phyloP scores from a whole-genome alignment of 2,329 filamentous ascomycete species.

The Aspergillus brasiliensis region DNA sequence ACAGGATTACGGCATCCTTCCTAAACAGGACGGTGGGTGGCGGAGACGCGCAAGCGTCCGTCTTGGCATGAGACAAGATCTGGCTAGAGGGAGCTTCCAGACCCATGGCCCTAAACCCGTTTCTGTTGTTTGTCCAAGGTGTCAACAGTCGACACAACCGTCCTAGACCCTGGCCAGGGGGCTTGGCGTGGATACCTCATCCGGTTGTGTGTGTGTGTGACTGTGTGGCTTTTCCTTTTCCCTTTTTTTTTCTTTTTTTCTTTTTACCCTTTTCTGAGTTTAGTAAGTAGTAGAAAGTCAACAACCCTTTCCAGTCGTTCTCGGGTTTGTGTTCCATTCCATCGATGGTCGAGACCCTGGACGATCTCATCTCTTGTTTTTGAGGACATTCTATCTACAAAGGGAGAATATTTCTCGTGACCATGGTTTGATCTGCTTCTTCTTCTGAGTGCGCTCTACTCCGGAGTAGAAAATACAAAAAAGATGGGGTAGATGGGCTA shows the following conservation, averaged over 20 bases:
- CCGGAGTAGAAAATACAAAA: neutral
- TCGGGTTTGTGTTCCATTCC: neutral
- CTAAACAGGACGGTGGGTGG: constrained; percentile 21
- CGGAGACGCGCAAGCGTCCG: constrained; percentile 45
- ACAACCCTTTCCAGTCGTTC: neutral
- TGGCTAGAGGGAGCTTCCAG: constrained; percentile 28
- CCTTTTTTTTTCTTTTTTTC: neutral
- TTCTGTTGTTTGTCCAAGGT: constrained; percentile 8
- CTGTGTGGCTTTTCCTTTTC: neutral
- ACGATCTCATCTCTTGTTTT: neutral
- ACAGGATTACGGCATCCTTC: constrained; percentile 22
- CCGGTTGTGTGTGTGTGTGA: neutral
- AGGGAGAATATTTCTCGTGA: too few species aligned
- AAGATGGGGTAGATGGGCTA: neutral
- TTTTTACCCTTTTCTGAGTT: neutral
- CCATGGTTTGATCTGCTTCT: neutral
- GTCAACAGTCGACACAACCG: constrained; percentile 11
- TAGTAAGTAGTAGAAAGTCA: too few species aligned
- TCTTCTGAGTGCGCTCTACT: neutral
- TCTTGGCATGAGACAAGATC: constrained; percentile 38
- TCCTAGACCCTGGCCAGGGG: constrained; percentile 25
- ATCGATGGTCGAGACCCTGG: neutral
- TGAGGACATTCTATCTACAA: neutral
- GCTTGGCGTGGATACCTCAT: constrained; percentile 20
- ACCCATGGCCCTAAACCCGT: constrained; percentile 28